phyloP scores from a whole-genome alignment of 2,329 filamentous ascomycete genomes.

The Ramularia endophylla region DNA sequence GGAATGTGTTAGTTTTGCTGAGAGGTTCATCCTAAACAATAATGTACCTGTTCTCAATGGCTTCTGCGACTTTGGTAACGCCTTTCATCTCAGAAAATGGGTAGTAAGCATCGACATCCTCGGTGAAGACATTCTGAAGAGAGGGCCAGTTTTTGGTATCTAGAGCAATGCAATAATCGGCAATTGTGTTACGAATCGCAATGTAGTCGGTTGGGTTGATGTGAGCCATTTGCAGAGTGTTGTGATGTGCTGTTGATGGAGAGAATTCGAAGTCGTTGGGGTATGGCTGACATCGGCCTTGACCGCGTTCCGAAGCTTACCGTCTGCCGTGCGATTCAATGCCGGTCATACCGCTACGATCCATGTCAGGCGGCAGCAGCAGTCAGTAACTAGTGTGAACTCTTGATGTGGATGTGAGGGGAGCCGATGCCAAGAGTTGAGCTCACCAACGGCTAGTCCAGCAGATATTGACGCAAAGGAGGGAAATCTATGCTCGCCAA shows the following conservation, averaged over 20 bases:
- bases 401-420: no score
- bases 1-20: not conserved
- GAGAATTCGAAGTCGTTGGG: no score
- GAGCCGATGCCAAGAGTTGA: no score
- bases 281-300: not conserved
- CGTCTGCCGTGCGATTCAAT: no score
- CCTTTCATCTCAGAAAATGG: slow-evolving; percentile 33
- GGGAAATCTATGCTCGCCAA: no score
- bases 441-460: no score
- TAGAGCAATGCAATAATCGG: slow-evolving; percentile 40
- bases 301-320: no score
- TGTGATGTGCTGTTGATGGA: not conserved
- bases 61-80: slow-evolving; percentile 28
- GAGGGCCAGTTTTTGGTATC: slow-evolving; percentile 38
- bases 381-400: no score
- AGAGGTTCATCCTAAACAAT: not conserved
- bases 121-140: slow-evolving; percentile 35
- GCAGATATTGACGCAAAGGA: no score
- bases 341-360: no score
- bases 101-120: slow-evolving; percentile 37
- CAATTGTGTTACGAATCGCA: slow-evolving; percentile 38
- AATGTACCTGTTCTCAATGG: slow-evolving; percentile 28
- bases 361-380: no score
- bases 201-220: slow-evolving; percentile 28
- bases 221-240: no score